These are phyloP conservation scores for Perkinsela sp. DNA, from an alignment of 208 protist genomes.

Conservation along the genomic window DNA sequence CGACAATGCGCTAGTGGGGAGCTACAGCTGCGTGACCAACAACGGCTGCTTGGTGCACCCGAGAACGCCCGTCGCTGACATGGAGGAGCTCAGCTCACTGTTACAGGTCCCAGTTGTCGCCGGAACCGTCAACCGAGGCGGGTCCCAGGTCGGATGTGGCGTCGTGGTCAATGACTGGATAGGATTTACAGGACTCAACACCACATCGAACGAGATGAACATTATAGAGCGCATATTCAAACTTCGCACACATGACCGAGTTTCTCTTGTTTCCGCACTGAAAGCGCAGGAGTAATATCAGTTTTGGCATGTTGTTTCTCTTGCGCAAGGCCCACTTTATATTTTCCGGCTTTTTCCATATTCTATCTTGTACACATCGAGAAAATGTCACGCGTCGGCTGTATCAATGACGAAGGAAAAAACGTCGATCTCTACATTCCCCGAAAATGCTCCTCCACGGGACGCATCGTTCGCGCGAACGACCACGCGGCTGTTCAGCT, in stretches of 20 bases:
- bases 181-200: slow-evolving; percentile 92
- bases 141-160: slow-evolving; percentile 65
- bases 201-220: slow-evolving; percentile 92
- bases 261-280: background rate
- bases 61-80: slow-evolving; percentile 80
- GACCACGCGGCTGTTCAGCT: slow-evolving; percentile 85
- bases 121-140: slow-evolving; percentile 96
- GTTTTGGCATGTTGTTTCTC: background rate
- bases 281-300: background rate
- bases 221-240: slow-evolving; percentile 97
- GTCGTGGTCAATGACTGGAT: slow-evolving; percentile 95
- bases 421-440: slow-evolving; percentile 82
- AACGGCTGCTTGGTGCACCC: slow-evolving; percentile 88
- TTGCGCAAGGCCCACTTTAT: too few relatives aligned
- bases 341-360: background rate
- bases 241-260: slow-evolving; percentile 34
- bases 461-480: slow-evolving; percentile 66
- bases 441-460: slow-evolving; percentile 83
- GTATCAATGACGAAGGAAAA: slow-evolving; percentile 59
- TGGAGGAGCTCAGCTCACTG: slow-evolving; percentile 91
- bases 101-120: slow-evolving; percentile 92
- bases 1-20: slow-evolving; percentile 90
- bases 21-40: slow-evolving; percentile 88
- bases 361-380: background rate
- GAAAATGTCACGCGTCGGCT: slow-evolving; percentile 14